Conservation (phyloP, 495 filamentous ascomycete genomes). For the Penicillium malachiteum region DNA sequence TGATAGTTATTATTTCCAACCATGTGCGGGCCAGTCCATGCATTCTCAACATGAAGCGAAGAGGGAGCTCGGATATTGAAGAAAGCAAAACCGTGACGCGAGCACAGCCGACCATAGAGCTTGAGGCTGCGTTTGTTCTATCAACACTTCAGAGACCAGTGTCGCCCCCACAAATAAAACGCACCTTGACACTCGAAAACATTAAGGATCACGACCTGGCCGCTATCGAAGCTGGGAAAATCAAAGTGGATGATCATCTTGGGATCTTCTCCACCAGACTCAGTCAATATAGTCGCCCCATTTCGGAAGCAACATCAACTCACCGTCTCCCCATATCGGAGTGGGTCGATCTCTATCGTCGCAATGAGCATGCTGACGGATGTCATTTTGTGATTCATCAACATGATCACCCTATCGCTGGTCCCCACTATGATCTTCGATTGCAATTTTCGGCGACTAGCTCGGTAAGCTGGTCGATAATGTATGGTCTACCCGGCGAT, state of each 20-base stretch:
- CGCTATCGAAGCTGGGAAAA: slow-evolving; percentile 58
- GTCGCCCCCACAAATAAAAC: slow-evolving; percentile 14
- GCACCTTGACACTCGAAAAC: background rate
- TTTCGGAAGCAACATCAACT: slow-evolving; percentile 3
- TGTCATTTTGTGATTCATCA: slow-evolving; percentile 67
- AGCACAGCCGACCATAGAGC: background rate
- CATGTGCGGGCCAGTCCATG: background rate
- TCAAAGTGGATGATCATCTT: slow-evolving; percentile 52
- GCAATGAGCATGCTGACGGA: slow-evolving; percentile 47
- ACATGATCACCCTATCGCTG: slow-evolving; percentile 67
- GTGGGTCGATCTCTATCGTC: slow-evolving; percentile 54
- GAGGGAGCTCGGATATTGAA: slow-evolving; percentile 8
- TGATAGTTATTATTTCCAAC: too few relatives aligned
- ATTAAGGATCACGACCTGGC: slow-evolving; percentile 28
- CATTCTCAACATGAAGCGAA: slow-evolving; percentile 17
- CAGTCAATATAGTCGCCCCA: slow-evolving; percentile 14
- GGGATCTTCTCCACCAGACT: slow-evolving; percentile 49
- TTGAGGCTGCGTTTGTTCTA: background rate
- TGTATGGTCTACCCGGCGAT: slow-evolving; percentile 66
- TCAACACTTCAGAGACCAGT: slow-evolving; percentile 13
- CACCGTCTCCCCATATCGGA: slow-evolving; percentile 39
- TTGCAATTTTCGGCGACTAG: slow-evolving; percentile 66
- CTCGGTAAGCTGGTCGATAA: slow-evolving; percentile 62
- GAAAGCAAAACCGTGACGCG: background rate
- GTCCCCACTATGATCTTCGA: slow-evolving; percentile 63